A percentile compares a stretch with the other conserved stretches of the same genome.
These are phyloP conservation scores for Lotus japonicus DNA, from an alignment of 306 rosid species.

Conservation along the genomic window DNA sequence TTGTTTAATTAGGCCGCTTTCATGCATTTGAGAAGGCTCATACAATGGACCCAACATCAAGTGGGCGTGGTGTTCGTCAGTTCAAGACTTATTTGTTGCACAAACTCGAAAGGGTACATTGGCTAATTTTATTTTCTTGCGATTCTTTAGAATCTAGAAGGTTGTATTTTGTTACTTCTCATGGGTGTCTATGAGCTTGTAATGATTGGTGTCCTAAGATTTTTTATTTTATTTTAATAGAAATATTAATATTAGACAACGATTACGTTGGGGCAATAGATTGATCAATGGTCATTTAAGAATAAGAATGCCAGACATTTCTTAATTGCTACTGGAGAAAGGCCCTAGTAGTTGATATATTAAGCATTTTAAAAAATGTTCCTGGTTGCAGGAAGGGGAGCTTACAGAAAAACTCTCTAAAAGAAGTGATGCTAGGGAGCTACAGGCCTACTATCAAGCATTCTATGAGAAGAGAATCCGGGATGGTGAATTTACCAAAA, in stretches of 20 bases:
- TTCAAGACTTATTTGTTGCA: constrained; percentile 84
- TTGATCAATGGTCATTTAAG: neutral
- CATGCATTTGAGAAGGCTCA: constrained; percentile 95
- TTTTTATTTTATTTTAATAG: neutral
- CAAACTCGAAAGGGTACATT: constrained; percentile 68
- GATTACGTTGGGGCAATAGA: neutral
- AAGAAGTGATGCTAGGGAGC: constrained; percentile 48
- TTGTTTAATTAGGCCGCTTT: constrained; percentile 70
- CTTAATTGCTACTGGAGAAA: neutral
- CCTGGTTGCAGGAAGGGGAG: constrained; percentile 56
- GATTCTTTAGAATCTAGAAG: neutral
- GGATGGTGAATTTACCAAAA: constrained; percentile 57
- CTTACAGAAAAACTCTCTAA: constrained; percentile 27
- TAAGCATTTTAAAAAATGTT: neutral
- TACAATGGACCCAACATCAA: constrained; percentile 65
- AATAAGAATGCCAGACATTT: neutral
- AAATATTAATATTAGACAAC: neutral
- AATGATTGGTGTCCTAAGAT: constrained; percentile 3
- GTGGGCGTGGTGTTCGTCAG: constrained; percentile 94
- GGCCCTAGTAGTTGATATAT: neutral
- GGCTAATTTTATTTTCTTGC: constrained; percentile 15
- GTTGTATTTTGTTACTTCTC: constrained; percentile 12
- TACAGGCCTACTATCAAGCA: constrained; percentile 46
- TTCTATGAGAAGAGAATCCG: constrained; percentile 55
- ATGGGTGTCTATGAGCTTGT: neutral